phyloP scores from a whole-genome alignment of 2,329 filamentous ascomycete genomes.

The Trichothecium roseum region DNA sequence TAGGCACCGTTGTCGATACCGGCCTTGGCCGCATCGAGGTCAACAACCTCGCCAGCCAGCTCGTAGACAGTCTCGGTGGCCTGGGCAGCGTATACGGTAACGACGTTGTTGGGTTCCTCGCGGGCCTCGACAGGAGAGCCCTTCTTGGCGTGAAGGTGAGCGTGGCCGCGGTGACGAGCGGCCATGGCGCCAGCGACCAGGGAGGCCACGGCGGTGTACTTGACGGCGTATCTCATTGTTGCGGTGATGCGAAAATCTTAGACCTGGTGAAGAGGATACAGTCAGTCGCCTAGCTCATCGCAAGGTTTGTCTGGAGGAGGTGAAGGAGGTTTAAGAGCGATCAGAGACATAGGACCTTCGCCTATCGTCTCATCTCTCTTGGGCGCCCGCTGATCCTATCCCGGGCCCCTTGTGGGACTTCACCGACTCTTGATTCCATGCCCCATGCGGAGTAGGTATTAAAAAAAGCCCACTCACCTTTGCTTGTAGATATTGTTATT shows the following conservation, averaged over 20 bases:
- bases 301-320: background rate
- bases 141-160: slow-evolving; percentile 48
- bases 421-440: too few species aligned
- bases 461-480: too few species aligned
- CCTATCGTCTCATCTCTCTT: background rate
- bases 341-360: background rate
- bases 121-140: slow-evolving; percentile 37
- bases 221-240: slow-evolving; percentile 40
- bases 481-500: too few species aligned
- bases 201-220: slow-evolving; percentile 41
- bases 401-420: background rate
- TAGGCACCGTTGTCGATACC: slow-evolving; percentile 65
- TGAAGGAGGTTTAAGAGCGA: background rate
- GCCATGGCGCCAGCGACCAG: slow-evolving; percentile 43
- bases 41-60: slow-evolving; percentile 53
- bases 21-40: slow-evolving; percentile 52
- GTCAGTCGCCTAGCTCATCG: too few species aligned
- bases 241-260: slow-evolving; percentile 3
- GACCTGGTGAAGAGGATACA: background rate
- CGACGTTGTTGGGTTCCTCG: slow-evolving; percentile 27
- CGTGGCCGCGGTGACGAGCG: slow-evolving; percentile 51
- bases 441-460: too few species aligned
- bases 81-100: slow-evolving; percentile 45
- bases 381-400: background rate
- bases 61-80: slow-evolving; percentile 62